A percentile compares a stretch with the other conserved stretches of the same genome.
Evolutionary conservation across 2,329 filamentous ascomycete species (phyloP).

Genomic region (Calonectria crousiana): DNA sequence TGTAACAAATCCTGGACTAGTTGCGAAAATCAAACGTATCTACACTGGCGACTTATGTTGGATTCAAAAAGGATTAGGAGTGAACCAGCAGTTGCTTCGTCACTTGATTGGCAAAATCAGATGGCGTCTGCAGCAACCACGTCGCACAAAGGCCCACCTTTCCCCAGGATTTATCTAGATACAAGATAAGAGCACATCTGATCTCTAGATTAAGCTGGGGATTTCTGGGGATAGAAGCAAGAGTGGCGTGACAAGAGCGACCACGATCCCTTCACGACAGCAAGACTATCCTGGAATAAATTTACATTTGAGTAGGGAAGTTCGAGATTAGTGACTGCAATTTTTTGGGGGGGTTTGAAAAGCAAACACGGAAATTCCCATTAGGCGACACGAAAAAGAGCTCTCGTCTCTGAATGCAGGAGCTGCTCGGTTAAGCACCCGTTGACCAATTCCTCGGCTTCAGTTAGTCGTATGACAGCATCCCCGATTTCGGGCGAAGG

Average conservation of each 20-base stretch:
- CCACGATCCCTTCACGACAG: neutral
- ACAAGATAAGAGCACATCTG: constrained; percentile 24
- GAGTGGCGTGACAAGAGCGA: constrained; percentile 25
- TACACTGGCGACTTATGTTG: neutral
- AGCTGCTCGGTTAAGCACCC: neutral
- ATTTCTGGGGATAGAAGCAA: constrained; percentile 24
- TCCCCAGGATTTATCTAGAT: constrained; percentile 25
- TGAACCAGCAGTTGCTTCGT: neutral
- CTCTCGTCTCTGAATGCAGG: neutral
- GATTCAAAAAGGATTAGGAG: neutral
- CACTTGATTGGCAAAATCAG: neutral
- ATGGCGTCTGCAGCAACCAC: neutral
- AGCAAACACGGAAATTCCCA: neutral
- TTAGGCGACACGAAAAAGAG: neutral
- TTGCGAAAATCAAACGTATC: neutral
- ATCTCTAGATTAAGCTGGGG: constrained; percentile 25
- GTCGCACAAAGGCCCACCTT: constrained; percentile 15
- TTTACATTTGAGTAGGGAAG: neutral
- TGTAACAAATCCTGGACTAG: neutral
- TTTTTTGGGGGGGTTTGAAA: too few relatives aligned
- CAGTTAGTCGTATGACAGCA: constrained; percentile 14
- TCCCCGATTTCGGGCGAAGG: neutral
- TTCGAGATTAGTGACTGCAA: neutral
- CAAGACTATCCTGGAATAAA: neutral
- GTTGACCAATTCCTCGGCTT: neutral